A percentile compares a stretch with the other conserved stretches of the same genome.
These are phyloP conservation scores for Termitomyces sp. DNA, from an alignment of 768 basidiomycete species.

Conservation along the genomic window DNA sequence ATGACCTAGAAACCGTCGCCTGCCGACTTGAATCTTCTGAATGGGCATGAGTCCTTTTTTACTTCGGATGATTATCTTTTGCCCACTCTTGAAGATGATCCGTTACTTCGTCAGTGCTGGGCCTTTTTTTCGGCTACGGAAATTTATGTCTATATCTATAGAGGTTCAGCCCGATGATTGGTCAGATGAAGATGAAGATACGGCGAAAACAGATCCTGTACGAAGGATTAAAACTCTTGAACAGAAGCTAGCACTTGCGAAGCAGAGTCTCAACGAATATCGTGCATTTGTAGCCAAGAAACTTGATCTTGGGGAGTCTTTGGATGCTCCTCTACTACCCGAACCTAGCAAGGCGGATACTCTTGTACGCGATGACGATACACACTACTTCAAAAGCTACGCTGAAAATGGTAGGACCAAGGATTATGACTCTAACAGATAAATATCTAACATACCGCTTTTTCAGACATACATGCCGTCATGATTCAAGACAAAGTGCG, in stretches of 20 bases:
- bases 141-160: constrained; percentile 20
- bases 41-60: constrained; percentile 59
- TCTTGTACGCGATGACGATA: constrained; percentile 74
- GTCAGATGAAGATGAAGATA: constrained; percentile 69
- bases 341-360: constrained; percentile 19
- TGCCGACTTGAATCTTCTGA: constrained; percentile 38
- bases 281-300: constrained; percentile 49
- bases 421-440: not conserved
- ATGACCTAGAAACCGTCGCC: constrained; percentile 47
- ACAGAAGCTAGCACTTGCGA: constrained; percentile 52
- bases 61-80: constrained; percentile 74
- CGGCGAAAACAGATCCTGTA: constrained; percentile 23
- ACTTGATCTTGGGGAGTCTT: constrained; percentile 40
- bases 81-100: constrained; percentile 83
- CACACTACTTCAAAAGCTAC: constrained; percentile 92
- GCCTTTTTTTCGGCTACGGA: not conserved
- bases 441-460: not conserved
- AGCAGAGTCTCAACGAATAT: constrained; percentile 60
- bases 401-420: constrained; percentile 68
- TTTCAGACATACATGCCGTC: constrained; percentile 84
- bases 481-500: constrained; percentile 97
- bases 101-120: constrained; percentile 68
- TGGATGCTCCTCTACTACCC: constrained; percentile 36
- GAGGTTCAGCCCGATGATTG: constrained; percentile 67
- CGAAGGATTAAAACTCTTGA: constrained; percentile 56